phyloP scores from a whole-genome alignment of 371 early-diverging fungal species.

The Chytridium lagenaria region DNA sequence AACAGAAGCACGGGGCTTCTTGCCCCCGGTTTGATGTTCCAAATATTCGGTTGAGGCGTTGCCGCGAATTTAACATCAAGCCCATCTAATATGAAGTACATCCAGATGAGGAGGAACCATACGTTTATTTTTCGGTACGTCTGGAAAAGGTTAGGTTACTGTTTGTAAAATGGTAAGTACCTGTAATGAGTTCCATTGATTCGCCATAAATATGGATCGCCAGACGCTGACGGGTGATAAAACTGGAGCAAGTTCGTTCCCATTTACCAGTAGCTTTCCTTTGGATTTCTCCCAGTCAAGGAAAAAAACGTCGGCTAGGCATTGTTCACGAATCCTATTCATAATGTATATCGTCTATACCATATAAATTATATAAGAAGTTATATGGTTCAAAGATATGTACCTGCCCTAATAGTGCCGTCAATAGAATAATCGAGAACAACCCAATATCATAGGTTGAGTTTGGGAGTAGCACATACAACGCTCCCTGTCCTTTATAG shows the following conservation, averaged over 20 bases:
- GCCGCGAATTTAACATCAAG: slow-evolving; percentile 42
- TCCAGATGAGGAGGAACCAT: slow-evolving; percentile 46
- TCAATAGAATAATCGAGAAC: slow-evolving; percentile 32
- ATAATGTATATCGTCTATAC: slow-evolving; percentile 29
- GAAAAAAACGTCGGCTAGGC: slow-evolving; percentile 54
- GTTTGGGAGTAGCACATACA: slow-evolving; percentile 49
- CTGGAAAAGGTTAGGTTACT: slow-evolving; percentile 13
- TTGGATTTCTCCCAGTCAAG: slow-evolving; percentile 61
- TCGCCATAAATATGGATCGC: slow-evolving; percentile 59
- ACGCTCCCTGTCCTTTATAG: slow-evolving; percentile 50
- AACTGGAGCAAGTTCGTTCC: slow-evolving; percentile 22
- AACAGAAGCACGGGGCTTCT: slow-evolving; percentile 51
- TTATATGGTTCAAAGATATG: too few relatives aligned
- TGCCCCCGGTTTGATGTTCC: slow-evolving; percentile 40
- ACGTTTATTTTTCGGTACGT: slow-evolving; percentile 47
- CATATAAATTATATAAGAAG: not conserved
- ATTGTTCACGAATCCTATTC: slow-evolving; percentile 45
- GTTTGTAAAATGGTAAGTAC: slow-evolving; percentile 10
- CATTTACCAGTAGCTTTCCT: slow-evolving; percentile 34
- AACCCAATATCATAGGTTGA: slow-evolving; percentile 35
- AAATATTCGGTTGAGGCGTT: slow-evolving; percentile 46
- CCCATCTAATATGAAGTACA: slow-evolving; percentile 52
- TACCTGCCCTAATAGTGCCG: slow-evolving; percentile 42
- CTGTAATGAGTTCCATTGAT: slow-evolving; percentile 57
- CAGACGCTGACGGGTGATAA: slow-evolving; percentile 57